These are phyloP conservation scores for Penicillium sp. DNA, from an alignment of 2,329 filamentous ascomycete genomes.

Conservation along the genomic window DNA sequence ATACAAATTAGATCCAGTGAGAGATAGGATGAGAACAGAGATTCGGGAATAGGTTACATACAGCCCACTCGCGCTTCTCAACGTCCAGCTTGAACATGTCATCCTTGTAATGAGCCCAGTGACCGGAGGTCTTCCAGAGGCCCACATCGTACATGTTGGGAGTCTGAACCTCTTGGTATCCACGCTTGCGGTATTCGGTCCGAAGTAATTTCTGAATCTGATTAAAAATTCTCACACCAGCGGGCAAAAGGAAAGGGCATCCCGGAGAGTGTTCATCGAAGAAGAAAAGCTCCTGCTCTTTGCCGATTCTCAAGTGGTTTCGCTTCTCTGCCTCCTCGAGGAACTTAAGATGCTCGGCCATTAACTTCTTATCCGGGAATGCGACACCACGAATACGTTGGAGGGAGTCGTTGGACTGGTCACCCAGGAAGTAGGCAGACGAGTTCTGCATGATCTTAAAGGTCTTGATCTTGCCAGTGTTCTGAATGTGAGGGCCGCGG, in stretches of 20 bases:
- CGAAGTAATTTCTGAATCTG: conserved; percentile 78
- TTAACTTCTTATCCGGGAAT: conserved; percentile 94
- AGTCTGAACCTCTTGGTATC: conserved; percentile 91
- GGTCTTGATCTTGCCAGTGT: conserved; percentile 66
- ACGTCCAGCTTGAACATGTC: conserved; percentile 87
- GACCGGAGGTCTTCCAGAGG: conserved; percentile 91
- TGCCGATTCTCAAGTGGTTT: conserved; percentile 90
- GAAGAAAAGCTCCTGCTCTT: conserved; percentile 96
- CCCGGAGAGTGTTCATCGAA: conserved; percentile 94
- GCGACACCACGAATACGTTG: conserved; percentile 97
- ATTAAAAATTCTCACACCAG: conserved; percentile 92
- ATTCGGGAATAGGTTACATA: too few relatives aligned
- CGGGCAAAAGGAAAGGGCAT: conserved; percentile 86
- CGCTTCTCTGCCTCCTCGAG: conserved; percentile 97
- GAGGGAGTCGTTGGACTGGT: conserved; percentile 89
- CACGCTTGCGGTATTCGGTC: conserved; percentile 86
- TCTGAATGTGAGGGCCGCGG: conserved; percentile 89
- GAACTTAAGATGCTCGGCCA: conserved; percentile 91
- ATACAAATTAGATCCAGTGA: too few relatives aligned
- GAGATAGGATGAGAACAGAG: too few relatives aligned
- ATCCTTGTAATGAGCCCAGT: conserved; percentile 84
- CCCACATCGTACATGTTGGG: conserved; percentile 96
- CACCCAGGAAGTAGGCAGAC: conserved; percentile 88
- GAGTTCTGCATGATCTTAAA: conserved; percentile 53
- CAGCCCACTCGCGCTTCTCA: conserved; percentile 79